phyloP scores from a whole-genome alignment of 1,284 basidiomycete species.

The Lentinus polychrous region DNA sequence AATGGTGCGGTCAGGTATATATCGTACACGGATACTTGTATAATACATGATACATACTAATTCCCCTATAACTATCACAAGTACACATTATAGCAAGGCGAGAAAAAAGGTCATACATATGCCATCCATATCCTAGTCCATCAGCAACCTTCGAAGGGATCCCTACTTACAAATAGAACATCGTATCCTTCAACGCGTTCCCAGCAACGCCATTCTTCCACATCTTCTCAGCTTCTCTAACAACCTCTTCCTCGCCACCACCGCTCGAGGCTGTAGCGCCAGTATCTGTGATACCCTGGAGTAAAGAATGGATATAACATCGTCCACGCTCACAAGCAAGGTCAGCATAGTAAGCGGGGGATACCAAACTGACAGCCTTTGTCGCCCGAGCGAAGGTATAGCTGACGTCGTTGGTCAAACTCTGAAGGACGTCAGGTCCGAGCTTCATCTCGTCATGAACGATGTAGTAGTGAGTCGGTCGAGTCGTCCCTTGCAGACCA shows the following conservation, averaged over 20 bases:
- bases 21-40: too few relatives aligned
- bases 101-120: too few relatives aligned
- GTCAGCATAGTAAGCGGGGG: constrained; percentile 72
- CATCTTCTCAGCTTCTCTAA: constrained; percentile 39
- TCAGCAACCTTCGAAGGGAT: too few relatives aligned
- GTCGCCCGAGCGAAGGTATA: constrained; percentile 77
- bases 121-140: too few relatives aligned
- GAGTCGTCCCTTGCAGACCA: constrained; percentile 43
- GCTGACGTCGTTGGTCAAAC: constrained; percentile 50
- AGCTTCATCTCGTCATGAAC: constrained; percentile 69
- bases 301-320: constrained; percentile 62
- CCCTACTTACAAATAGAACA: constrained; percentile 70
- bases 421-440: constrained; percentile 59
- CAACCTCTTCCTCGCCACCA: constrained; percentile 40
- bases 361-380: constrained; percentile 72
- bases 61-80: too few relatives aligned
- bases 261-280: constrained; percentile 23
- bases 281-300: constrained; percentile 45
- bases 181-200: constrained; percentile 45
- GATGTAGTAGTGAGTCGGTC: constrained; percentile 73
- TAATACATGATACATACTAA: too few relatives aligned
- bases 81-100: too few relatives aligned
- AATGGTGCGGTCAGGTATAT: too few relatives aligned
- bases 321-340: constrained; percentile 72
- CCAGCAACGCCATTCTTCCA: constrained; percentile 58